Percentiles rank a stretch among this genome's conserved stretches.
Conservation (phyloP, 352 stramenopile genomes). For the Pythium guiyangense region DNA sequence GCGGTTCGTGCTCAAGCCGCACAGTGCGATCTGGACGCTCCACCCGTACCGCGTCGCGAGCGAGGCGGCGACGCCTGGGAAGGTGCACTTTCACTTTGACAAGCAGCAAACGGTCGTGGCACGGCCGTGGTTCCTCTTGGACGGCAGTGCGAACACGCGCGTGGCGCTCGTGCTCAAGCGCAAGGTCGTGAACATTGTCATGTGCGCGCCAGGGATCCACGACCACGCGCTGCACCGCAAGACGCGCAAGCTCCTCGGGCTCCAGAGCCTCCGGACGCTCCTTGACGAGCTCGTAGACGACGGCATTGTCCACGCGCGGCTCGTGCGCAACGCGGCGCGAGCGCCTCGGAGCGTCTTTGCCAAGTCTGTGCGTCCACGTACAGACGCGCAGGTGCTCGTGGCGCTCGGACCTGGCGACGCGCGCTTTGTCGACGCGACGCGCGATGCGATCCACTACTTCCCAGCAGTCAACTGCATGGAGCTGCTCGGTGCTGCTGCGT, state of each 20-base stretch:
- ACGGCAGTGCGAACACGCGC: conserved; percentile 56
- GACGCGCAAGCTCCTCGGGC: conserved; percentile 63
- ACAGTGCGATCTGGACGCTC: conserved; percentile 53
- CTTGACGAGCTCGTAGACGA: conserved; percentile 62
- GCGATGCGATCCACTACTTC: conserved; percentile 69
- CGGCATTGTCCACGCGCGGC: conserved; percentile 55
- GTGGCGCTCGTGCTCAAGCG: conserved; percentile 61
- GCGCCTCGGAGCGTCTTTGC: conserved; percentile 25
- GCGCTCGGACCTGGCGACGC: conserved; percentile 36
- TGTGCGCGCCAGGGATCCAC: conserved; percentile 64
- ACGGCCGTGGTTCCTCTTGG: conserved; percentile 69
- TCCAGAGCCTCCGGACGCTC: conserved; percentile 67
- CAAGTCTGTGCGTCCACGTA: conserved; percentile 3
- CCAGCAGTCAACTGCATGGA: conserved; percentile 76
- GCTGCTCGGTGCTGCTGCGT: conserved; percentile 48
- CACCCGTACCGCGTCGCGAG: conserved; percentile 48
- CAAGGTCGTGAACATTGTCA: conserved; percentile 78
- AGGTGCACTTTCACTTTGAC: conserved; percentile 71
- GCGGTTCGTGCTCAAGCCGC: conserved; percentile 44
- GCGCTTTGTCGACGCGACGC: conserved; percentile 39
- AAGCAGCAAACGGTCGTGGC: conserved; percentile 48
- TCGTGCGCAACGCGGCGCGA: conserved; percentile 18
- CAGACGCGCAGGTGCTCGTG: conserved; percentile 11
- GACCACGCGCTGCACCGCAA: conserved; percentile 56
- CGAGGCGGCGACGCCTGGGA: conserved; percentile 33